Conservation (phyloP, 108 stramenopile species). For the Pseudonitzschia delicatissima region DNA sequence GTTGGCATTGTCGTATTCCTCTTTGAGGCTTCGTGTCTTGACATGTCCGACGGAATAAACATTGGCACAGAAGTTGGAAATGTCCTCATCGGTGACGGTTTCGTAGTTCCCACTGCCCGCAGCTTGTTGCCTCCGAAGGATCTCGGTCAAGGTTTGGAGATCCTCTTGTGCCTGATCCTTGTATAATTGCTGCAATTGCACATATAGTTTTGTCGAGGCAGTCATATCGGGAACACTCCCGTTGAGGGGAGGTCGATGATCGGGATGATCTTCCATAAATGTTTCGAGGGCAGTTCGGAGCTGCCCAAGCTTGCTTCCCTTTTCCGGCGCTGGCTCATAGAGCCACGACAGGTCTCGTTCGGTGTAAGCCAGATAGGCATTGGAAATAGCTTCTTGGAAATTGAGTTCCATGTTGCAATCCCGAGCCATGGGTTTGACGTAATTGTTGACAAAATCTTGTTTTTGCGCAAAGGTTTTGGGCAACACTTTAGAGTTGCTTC, state of each 20-base stretch:
- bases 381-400: slow-evolving; percentile 77
- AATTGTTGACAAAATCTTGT: slow-evolving; percentile 59
- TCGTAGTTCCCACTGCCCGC: slow-evolving; percentile 9
- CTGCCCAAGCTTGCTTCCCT: slow-evolving; percentile 17
- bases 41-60: slow-evolving; percentile 58
- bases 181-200: slow-evolving; percentile 82
- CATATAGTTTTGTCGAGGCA: slow-evolving; percentile 73
- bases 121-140: background rate
- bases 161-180: slow-evolving; percentile 65
- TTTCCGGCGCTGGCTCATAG: background rate
- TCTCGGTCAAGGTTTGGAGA: slow-evolving; percentile 37
- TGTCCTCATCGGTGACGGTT: slow-evolving; percentile 50
- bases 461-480: slow-evolving; percentile 77
- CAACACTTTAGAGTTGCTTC: background rate
- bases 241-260: slow-evolving; percentile 73
- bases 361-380: slow-evolving; percentile 85
- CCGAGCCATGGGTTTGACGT: slow-evolving; percentile 53
- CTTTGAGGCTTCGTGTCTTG: slow-evolving; percentile 46
- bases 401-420: slow-evolving; percentile 74
- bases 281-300: slow-evolving; percentile 46
- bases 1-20: slow-evolving; percentile 39
- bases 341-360: slow-evolving; percentile 29
- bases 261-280: slow-evolving; percentile 43
- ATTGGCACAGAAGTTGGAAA: slow-evolving; percentile 75
- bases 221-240: slow-evolving; percentile 95